Conservation (phyloP, 176 grass and related monocot species). For the Carex cristatella region DNA sequence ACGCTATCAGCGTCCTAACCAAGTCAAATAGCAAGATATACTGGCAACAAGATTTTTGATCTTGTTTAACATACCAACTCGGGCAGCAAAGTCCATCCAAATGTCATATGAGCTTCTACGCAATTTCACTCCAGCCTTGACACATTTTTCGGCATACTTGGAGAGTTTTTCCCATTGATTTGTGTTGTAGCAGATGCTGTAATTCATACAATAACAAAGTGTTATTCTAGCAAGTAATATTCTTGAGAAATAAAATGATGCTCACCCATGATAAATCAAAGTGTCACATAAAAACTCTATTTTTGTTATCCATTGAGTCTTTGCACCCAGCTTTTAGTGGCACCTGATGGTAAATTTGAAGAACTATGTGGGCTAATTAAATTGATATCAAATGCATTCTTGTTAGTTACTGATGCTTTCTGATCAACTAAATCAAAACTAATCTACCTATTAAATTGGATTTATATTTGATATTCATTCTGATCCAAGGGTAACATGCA, state of each 20-base stretch:
- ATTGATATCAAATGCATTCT: neutral
- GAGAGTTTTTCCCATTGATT: conserved; percentile 76
- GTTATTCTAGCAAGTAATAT: conserved; percentile 1
- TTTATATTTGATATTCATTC: neutral
- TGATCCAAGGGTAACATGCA: neutral
- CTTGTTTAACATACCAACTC: conserved; percentile 52
- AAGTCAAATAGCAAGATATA: neutral
- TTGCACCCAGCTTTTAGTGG: neutral
- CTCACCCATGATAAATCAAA: neutral
- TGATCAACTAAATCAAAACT: neutral
- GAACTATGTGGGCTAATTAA: neutral
- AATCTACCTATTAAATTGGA: neutral
- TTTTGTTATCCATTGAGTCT: neutral
- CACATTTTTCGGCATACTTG: conserved; percentile 61
- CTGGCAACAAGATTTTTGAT: neutral
- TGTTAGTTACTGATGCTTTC: neutral
- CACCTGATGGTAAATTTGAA: neutral
- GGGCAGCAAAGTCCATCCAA: conserved; percentile 93
- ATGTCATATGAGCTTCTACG: conserved; percentile 68
- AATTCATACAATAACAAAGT: conserved; percentile 20
- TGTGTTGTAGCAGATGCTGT: conserved; percentile 83
- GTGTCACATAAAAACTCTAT: neutral
- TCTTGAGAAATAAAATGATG: conserved; percentile 2
- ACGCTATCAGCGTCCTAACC: neutral
- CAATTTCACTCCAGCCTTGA: conserved; percentile 75